Percentiles rank a stretch among this genome's conserved stretches.
phyloP scores from a whole-genome alignment of 495 filamentous ascomycete species.

The Cercophora scortea region DNA sequence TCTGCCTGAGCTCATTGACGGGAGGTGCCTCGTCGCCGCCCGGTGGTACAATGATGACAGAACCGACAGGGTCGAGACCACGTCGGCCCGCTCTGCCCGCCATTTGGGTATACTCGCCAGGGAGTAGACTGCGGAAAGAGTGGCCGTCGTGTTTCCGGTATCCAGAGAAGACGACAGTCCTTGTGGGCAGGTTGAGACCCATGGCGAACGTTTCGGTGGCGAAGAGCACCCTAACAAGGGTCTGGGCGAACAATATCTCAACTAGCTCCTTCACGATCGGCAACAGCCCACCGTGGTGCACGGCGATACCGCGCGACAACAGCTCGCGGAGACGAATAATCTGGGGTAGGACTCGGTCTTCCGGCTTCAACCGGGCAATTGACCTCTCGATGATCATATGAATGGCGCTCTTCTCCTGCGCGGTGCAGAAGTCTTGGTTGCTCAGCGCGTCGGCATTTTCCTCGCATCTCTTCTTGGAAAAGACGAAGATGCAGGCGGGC shows the following conservation, averaged over 20 bases:
- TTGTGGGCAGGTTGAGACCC: constrained; percentile 91
- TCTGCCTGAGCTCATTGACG: constrained; percentile 69
- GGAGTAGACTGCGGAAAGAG: constrained; percentile 79
- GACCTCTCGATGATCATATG: constrained; percentile 98
- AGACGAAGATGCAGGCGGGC: constrained; percentile 94
- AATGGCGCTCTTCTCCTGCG: constrained; percentile 86
- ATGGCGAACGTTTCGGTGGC: constrained; percentile 98
- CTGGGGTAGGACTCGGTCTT: constrained; percentile 83
- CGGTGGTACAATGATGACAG: constrained; percentile 83
- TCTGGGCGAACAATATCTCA: constrained; percentile 91
- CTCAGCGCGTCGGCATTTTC: constrained; percentile 92
- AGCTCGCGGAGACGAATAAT: constrained; percentile 82
- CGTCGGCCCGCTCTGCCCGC: constrained; percentile 88
- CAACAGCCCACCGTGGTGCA: constrained; percentile 90
- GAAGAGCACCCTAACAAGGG: constrained; percentile 91
- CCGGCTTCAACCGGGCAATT: constrained; percentile 81
- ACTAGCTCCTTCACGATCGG: constrained; percentile 98
- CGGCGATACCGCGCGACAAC: constrained; percentile 80
- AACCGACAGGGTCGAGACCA: constrained; percentile 86
- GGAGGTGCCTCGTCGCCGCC: constrained; percentile 78
- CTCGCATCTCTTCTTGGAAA: constrained; percentile 95
- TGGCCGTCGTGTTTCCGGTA: constrained; percentile 94
- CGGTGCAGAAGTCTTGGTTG: constrained; percentile 88
- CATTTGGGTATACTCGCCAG: constrained; percentile 98
- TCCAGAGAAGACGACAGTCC: constrained; percentile 95